A percentile compares a stretch with the other conserved stretches of the same genome.
Evolutionary conservation across 106 monocot genomes (phyloP).

Genomic region (Dioscorea alata): DNA sequence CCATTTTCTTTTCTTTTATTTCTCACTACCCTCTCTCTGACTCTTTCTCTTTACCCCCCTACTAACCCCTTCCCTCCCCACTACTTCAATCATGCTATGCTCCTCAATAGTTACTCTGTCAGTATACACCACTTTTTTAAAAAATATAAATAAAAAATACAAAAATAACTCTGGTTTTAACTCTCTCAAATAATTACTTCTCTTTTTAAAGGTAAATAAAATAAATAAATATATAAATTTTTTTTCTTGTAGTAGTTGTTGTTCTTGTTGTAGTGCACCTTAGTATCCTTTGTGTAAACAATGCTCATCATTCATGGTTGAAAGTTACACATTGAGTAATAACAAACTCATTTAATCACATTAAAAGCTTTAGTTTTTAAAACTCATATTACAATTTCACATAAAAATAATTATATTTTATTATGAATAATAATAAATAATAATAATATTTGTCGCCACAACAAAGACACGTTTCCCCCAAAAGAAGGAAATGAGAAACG

Average conservation of each 20-base stretch:
- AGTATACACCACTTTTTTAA: not conserved
- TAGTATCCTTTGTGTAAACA: not conserved
- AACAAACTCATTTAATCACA: no score
- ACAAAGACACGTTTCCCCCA: not conserved
- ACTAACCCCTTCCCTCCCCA: not conserved
- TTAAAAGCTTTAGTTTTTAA: no score
- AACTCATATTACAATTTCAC: no score
- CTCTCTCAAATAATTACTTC: not conserved
- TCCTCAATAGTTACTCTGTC: not conserved
- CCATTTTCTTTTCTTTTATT: not conserved
- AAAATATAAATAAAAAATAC: not conserved
- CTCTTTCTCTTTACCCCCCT: not conserved
- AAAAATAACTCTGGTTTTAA: not conserved
- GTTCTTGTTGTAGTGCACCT: not conserved
- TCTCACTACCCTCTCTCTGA: not conserved
- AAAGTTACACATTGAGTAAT: not conserved
- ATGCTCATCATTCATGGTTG: not conserved
- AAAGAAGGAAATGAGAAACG: not conserved
- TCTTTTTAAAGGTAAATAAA: no score
- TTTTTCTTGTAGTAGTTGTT: no score
- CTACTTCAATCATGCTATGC: slow-evolving; percentile 2
- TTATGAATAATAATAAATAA: no score
- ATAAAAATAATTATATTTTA: no score
- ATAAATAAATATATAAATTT: no score
- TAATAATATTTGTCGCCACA: no score